Evolutionary conservation across 2,329 filamentous ascomycete species (phyloP), one percentile per base, ranked within the genome.

Genomic region (Rosellinia necatrix): DNA sequence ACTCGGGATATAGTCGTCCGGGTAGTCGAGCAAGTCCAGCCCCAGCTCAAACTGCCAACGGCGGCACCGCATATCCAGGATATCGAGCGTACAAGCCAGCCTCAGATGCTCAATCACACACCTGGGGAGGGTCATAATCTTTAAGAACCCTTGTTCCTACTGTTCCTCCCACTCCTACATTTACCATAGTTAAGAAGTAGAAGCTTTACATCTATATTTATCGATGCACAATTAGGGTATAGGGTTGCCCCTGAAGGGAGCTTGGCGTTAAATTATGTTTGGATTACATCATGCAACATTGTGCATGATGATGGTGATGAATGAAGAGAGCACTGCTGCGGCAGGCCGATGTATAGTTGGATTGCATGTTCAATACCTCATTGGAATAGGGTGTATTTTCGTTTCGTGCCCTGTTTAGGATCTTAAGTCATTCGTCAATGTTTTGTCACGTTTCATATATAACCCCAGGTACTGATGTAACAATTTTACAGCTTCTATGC

Each of bases 61-160:
- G 50, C 19, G 54, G 51, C 6, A 24, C 37, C 6, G 60, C 60
- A 27, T 62, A 62, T 50, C 60, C 60, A 21, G 60, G 60, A 38
- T 60, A 62, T 25, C 47, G 60, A 29, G 35, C 22, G 4, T 62
- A 62, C 32, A 58, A 53, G 19, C 60, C 59, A 17, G 57, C 57
- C 53, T 51, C 49, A 47, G 43, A 54, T 21, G 27, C 47, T 6
- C 46, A 38, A 38, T 35, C 53, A n/a, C 42, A 58, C 15, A 27
- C 29, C 21, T 59, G 58, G 58, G 53, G 42, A 17, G 41, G 44
- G 32, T 6, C 54, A 49, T 58, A 44, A 49, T 43, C 25, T 34
- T 38, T 42, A 22, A 24, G 19, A 19, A 25, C 17, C 2, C 8
- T 15, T 19, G 3, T 44, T 41, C 35, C n/a, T 41, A 27, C 5